A percentile compares a stretch with the other conserved stretches of the same genome.
Evolutionary conservation across 129 eudicot species (phyloP).

Genomic region (Flaveria sonorensis): DNA sequence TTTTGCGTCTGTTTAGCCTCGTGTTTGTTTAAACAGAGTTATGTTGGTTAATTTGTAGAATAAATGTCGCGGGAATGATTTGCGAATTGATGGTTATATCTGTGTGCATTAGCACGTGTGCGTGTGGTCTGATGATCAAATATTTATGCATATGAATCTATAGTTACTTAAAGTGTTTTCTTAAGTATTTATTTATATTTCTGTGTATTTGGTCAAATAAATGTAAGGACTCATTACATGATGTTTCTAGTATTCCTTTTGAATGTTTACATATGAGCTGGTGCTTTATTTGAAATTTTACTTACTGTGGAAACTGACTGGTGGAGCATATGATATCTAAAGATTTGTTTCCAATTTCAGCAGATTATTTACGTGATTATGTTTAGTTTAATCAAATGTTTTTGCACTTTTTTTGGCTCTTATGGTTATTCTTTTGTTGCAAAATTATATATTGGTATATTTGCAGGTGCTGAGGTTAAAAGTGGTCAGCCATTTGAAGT

Average conservation of each 20-base stretch:
- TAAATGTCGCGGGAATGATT: too few species aligned
- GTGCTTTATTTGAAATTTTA: not conserved
- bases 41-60: too few species aligned
- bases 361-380: not conserved
- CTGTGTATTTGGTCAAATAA: not conserved
- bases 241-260: not conserved
- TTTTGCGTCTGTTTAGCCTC: too few species aligned
- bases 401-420: not conserved
- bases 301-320: not conserved
- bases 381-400: not conserved
- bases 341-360: not conserved
- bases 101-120: too few species aligned
- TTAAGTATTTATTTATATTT: not conserved
- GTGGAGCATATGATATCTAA: not conserved
- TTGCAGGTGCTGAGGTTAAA: conserved; percentile 71
- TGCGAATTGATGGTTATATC: too few species aligned
- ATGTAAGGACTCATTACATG: not conserved
- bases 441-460: not conserved
- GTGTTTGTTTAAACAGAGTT: too few species aligned
- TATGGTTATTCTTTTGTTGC: not conserved
- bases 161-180: not conserved
- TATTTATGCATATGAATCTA: too few species aligned
- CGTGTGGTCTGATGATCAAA: not conserved
- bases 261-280: not conserved
- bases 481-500: conserved; percentile 57